Evolutionary conservation across 805 yeast species (phyloP), one percentile per base, ranked within the genome.

Genomic region (Yamadazyma takamatsuzukensis): DNA sequence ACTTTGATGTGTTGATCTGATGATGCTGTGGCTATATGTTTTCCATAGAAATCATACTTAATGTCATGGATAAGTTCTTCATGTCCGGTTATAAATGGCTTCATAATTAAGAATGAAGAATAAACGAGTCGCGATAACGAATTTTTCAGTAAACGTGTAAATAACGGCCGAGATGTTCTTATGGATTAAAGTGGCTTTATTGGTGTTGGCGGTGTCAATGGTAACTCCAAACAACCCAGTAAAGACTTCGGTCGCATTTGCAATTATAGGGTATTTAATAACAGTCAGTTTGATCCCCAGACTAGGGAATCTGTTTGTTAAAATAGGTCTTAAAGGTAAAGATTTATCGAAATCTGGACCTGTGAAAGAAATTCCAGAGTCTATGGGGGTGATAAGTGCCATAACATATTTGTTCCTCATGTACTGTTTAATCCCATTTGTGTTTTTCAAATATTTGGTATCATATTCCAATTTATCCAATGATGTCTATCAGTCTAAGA

Each of bases 1-100:
- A 93, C 89, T 50, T 87, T 86, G 41, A 93, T 74, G 50, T 86
- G 95, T 49, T 89, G 96, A 59, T 93, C 98, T 0, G 95, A 85
- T 4, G 96, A 86, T 39, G 95, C 89, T 0, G 97, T 90, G 2
- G 97, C 98, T 36, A 93, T 68, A 40, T 88, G 85, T 34, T 80
- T 77, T 1, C 98, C 97, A 53, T 90, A 90, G 59, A 83, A 90
- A 58, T 93, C 96, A 58, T 89, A 93, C 14, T 86, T 80, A 15
- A 89, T 78, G 49, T 89, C 96, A 46, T 89, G 94, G 27, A 90
- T 78, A 34, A 90, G 70, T 56, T 93, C 98, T 49, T 87, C 95
- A 56, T 93, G 97, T 21, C 94, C 94, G 0, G 96, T 83, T 11
- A 80, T 70, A 47, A 90, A 82, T 3, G 96, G 87, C 48, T 78